Evolutionary conservation across 306 rosid genomes (phyloP), one percentile per base, ranked within the genome.

Genomic region (Adenanthera pavonina): DNA sequence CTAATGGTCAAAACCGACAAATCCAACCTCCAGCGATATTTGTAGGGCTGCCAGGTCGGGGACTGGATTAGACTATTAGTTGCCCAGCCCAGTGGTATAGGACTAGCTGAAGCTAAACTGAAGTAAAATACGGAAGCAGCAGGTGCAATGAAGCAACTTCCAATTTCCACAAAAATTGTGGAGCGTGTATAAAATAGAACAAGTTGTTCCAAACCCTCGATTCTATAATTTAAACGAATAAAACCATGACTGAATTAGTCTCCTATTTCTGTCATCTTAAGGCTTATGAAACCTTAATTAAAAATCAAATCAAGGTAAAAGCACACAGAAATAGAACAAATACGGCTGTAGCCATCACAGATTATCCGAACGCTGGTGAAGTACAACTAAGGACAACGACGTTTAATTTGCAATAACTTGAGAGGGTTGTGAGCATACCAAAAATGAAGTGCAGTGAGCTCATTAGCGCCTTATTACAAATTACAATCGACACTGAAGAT

Each of bases 401-500:
- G 76, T 47, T 11, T 56, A 60, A 6, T 69, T 62, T 64, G 81
- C 76, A 82, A 69, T 15, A 57, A 68, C 8, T 57, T 75, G 30
- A 47, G 49, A 72, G 61, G n/a, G 6, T 34, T 38, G 3, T 46
- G 8, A 76, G 75, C 85, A 35, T 86, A 92, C 98, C 98, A 5
- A 94, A 94, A 78, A 86, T 83, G 84, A 94, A 94, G 80, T 89
- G 94, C 89, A 93, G 75, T 57, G 98, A 80, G 69, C 96, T 91
- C 84, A 94, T 90, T 35, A 94, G 75, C 5, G 98, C 98, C 87
- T 94, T 94, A 71, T 94, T 90, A 82, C 98, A 92, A 82, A 94
- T 90, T 66, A 94, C 97, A 77, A 94, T 92, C 40, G 98, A 92
- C 70, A 94, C 98, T 2, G 97, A 94, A 10, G 98, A 94, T 8